Evolutionary conservation across 495 filamentous ascomycete genomes (phyloP), one percentile per base, ranked within the genome.

Genomic region (Annulohypoxylon nitens): DNA sequence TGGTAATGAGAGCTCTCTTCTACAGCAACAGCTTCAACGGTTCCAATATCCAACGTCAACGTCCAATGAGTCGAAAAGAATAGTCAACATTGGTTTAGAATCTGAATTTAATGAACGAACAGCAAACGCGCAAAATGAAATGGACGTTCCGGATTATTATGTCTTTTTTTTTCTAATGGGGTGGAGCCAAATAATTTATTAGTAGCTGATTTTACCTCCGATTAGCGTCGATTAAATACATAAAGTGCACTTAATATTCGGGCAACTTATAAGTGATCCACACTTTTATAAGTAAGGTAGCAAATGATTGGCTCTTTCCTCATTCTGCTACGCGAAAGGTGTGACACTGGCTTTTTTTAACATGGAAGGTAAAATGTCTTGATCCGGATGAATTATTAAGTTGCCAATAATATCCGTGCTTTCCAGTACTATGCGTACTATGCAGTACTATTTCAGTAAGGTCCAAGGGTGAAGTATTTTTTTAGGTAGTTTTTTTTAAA

Each of bases 221-320:
- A 62, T 74, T 74, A 74, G 58, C 58, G 71, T 61, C 43, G 51
- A 70, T 75, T 75, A 75, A 75, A 71, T 75, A 75, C 59, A 60
- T 55, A 67, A 71, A 61, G 36, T 54, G 37, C 43, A 67, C 50
- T 70, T 75, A 68, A 70, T 70, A 70, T 74, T 74, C 39, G 25
- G 33, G 23, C 51, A 70, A 71, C 64, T 71, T 75, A 71, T 69
- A 75, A 71, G 55, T 64, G 73, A 26, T 41, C 68, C 73, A 68
- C 64, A 57, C 64, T 61, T 36, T 57, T 64, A 71, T 65, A 71
- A 55, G 64, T 36, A 62, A 63, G 12, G 26, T 20, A 18, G 14
- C 12, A 16, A 30, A 63, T 65, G 51, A 75, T 75, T 75, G 68
- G 73, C n/a, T 50, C 9, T 25, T 57, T 18, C 0, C 45, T 25